Percentiles rank a stretch among this genome's conserved stretches.
Conservation (phyloP, 2,329 filamentous ascomycete genomes). For the Alternaria conjuncta region DNA sequence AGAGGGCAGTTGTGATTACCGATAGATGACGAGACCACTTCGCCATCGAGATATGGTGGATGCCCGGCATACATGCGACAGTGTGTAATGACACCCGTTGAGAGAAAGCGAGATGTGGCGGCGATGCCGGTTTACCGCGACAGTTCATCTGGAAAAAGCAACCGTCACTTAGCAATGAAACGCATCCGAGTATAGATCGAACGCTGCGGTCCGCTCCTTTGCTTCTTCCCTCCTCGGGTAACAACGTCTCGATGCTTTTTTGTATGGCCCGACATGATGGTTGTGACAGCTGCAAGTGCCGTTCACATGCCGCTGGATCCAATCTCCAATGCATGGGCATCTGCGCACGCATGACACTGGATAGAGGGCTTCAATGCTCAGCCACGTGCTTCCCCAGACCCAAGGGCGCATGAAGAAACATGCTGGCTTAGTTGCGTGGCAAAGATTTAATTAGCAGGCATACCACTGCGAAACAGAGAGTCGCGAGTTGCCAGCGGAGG, state of each 20-base stretch:
- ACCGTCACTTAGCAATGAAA: neutral
- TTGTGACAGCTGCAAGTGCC: constrained; percentile 5
- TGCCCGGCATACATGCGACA: neutral
- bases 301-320: neutral
- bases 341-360: neutral
- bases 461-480: constrained; percentile 2
- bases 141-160: neutral
- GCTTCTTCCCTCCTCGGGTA: constrained; percentile 1
- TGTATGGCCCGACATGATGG: constrained; percentile 1
- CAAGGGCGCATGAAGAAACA: constrained; percentile 17
- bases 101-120: neutral
- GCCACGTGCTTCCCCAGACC: constrained; percentile 1
- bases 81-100: neutral
- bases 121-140: neutral
- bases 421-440: neutral
- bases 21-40: neutral
- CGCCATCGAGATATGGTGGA: neutral
- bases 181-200: neutral
- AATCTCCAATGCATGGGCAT: constrained; percentile 2
- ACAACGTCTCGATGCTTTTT: neutral
- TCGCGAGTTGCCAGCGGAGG: constrained; percentile 5
- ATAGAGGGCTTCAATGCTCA: neutral
- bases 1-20: neutral
- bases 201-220: neutral
- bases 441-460: neutral